Evolutionary conservation across 202 grass and related monocot genomes (phyloP).

Genomic region (Thinopyrum obtusiflorum): DNA sequence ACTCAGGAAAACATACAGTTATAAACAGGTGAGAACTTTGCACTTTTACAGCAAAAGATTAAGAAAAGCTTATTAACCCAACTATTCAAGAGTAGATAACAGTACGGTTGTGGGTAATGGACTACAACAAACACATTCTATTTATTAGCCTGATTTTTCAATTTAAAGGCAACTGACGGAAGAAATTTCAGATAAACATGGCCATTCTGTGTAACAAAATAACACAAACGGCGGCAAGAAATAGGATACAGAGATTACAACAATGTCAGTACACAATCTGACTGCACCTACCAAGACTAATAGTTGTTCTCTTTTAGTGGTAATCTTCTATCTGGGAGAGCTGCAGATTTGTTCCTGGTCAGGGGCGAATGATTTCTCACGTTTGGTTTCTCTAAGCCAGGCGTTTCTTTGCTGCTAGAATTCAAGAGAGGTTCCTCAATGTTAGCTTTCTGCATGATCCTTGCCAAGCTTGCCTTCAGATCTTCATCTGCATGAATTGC

Average conservation of each 20-base stretch:
- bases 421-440: constrained; percentile 34
- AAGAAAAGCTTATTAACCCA: not conserved
- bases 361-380: not conserved
- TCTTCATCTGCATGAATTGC: constrained; percentile 50
- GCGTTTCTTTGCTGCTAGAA: constrained; percentile 18
- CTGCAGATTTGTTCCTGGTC: constrained; percentile 46
- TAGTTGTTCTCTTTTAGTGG: constrained; percentile 75
- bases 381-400: constrained; percentile 24
- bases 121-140: constrained; percentile 14
- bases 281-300: constrained; percentile 33
- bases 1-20: not conserved
- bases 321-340: constrained; percentile 43
- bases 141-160: not conserved
- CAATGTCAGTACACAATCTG: constrained; percentile 38
- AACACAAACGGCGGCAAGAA: constrained; percentile 19
- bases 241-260: constrained; percentile 35
- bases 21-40: not conserved
- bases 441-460: constrained; percentile 55
- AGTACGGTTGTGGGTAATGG: not conserved
- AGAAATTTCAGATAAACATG: constrained; percentile 15
- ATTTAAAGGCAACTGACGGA: not conserved
- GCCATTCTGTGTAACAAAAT: constrained; percentile 34
- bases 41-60: not conserved
- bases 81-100: not conserved
- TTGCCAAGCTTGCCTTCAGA: constrained; percentile 44